Evolutionary conservation across 2,329 filamentous ascomycete species (phyloP), one percentile per base, ranked within the genome.

Genomic region (Microsporum canis): DNA sequence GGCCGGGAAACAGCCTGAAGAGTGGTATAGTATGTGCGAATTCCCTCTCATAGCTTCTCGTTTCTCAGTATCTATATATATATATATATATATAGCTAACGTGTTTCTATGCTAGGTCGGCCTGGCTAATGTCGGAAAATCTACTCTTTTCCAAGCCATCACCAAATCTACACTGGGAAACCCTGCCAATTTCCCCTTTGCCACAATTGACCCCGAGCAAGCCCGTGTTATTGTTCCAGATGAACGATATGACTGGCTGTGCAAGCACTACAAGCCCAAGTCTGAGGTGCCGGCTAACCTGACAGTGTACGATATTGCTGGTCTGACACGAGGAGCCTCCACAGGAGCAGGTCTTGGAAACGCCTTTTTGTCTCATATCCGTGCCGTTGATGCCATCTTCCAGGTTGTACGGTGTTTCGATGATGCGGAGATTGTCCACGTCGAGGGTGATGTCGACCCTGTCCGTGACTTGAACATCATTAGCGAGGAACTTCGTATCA

Each of bases 171-270:
- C 86, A 67, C 87, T 99, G 71, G 94, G 95, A 79, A 99, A 97
- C 81, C 95, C 95, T 71, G 94, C 94, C 80, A 99, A 99, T 80
- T 99, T 97, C 75, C 94, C 94, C 61, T 99, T 95, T 81, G 94
- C 94, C 73, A 99, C 94, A 71, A 99, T 99, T 77, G 91, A 99
- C 69, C 94, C 94, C 56, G 95, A 99, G 81, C 94, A 99, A 80
- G 90, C 94, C 66, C 90, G 92, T 70, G 94, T 99, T 77, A 85
- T 99, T 70, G 94, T 99, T 38, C 95, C 94, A 55, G 94, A 99
- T 79, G 89, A 89, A 65, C 88, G 94, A 64, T 99, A 89, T 78
- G 91, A 97, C 80, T 96, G 91, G 91, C 83, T 99, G 59, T 88
- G 86, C 76, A 82, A 94, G 68, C 94, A 96, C 76, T 99, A 97